These are phyloP conservation scores for Plasmodium gaboni DNA, from an alignment of 169 alveolate species.

Conservation along the genomic window DNA sequence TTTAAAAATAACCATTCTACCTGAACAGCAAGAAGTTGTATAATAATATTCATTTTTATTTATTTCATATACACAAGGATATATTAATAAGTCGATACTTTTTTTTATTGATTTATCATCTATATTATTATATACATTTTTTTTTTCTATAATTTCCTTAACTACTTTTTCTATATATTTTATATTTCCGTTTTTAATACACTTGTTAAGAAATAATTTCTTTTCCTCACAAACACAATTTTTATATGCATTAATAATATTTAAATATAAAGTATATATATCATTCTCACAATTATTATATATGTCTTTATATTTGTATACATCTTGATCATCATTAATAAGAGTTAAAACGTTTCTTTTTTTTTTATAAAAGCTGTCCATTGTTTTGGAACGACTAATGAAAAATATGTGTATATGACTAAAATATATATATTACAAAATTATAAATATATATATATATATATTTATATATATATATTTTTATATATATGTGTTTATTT, in stretches of 20 bases:
- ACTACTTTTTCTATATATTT: constrained; percentile 24
- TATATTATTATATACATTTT: constrained; percentile 12
- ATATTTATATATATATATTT: neutral
- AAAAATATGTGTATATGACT: neutral
- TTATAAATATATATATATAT: neutral
- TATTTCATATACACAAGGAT: constrained; percentile 78
- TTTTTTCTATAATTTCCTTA: constrained; percentile 30
- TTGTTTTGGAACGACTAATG: neutral
- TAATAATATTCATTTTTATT: constrained; percentile 75
- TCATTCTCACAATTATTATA: constrained; percentile 31
- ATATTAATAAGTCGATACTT: constrained; percentile 80
- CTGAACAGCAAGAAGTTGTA: constrained; percentile 86
- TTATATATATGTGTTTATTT: neutral
- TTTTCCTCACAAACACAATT: neutral
- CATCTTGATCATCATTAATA: constrained; percentile 4
- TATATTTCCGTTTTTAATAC: neutral
- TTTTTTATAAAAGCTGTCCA: constrained; percentile 22
- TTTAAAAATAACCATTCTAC: constrained; percentile 80
- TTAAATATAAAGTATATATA: constrained; percentile 40
- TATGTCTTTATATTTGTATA: constrained; percentile 15
- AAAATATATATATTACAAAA: neutral
- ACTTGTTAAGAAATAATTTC: neutral
- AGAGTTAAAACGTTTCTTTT: constrained; percentile 28
- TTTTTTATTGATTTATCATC: constrained; percentile 83
- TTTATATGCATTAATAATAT: constrained; percentile 11